Evolutionary conservation across 1,284 basidiomycete genomes (phyloP).

Genomic region (Mixia osmundae): DNA sequence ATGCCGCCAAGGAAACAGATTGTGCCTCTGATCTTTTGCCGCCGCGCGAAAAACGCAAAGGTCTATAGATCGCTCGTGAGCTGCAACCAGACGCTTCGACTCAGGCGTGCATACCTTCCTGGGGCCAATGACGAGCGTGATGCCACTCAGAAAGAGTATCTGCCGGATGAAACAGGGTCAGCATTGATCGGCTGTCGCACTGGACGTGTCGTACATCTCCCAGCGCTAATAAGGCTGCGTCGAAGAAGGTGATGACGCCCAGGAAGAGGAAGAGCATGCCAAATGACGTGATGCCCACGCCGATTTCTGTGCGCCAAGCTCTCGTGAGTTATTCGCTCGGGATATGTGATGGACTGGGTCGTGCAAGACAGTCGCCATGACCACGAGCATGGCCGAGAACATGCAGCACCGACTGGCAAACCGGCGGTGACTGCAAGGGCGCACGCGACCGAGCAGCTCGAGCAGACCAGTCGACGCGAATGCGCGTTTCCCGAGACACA

Average conservation of each 20-base stretch:
- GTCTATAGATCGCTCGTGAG: constrained; percentile 38
- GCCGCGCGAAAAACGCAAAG: constrained; percentile 92
- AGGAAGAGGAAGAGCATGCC: constrained; percentile 88
- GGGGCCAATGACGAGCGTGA: constrained; percentile 83
- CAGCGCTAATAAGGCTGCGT: constrained; percentile 83
- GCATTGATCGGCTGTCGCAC: not conserved
- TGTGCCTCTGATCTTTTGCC: constrained; percentile 87
- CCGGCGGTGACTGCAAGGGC: not conserved
- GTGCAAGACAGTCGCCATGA: not conserved
- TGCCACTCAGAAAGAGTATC: constrained; percentile 74
- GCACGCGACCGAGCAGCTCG: not conserved
- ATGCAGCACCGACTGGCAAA: not conserved
- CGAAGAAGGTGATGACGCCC: constrained; percentile 88
- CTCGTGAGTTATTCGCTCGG: not conserved
- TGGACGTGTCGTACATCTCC: constrained; percentile 46
- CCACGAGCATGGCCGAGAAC: not conserved
- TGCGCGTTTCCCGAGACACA: too few species aligned
- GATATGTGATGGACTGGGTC: not conserved
- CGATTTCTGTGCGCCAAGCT: constrained; percentile 11
- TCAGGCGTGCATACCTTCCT: constrained; percentile 9
- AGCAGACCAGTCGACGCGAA: too few species aligned
- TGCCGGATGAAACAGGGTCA: too few species aligned
- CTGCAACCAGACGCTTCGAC: not conserved
- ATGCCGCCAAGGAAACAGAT: constrained; percentile 76
- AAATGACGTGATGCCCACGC: constrained; percentile 86